Percentiles rank a stretch among this genome's conserved stretches.
Conservation (phyloP, 495 filamentous ascomycete species). For the Penicillium cinerascens region DNA sequence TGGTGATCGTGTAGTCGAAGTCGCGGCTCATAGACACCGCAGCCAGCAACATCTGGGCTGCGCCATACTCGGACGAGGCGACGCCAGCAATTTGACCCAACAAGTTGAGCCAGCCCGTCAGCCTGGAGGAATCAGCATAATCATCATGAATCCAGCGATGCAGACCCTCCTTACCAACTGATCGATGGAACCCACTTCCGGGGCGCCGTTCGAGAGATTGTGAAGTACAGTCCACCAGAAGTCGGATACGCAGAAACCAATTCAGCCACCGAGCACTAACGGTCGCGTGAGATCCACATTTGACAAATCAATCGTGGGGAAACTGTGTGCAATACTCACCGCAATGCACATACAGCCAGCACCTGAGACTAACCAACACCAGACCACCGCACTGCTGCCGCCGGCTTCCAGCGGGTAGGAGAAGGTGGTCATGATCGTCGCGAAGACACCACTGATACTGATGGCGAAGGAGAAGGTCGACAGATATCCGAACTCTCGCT, state of each 20-base stretch:
- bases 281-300: no score
- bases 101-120: constrained; percentile 65
- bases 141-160: not conserved
- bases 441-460: constrained; percentile 57
- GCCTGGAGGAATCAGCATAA: not conserved
- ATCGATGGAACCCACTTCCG: constrained; percentile 38
- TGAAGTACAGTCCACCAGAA: constrained; percentile 48
- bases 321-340: no score
- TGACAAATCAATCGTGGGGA: no score
- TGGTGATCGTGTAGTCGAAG: constrained; percentile 53
- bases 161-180: constrained; percentile 28
- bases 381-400: constrained; percentile 58
- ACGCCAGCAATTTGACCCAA: constrained; percentile 62
- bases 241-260: constrained; percentile 52
- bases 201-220: constrained; percentile 39
- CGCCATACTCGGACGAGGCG: constrained; percentile 64
- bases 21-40: constrained; percentile 59
- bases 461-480: constrained; percentile 63
- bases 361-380: constrained; percentile 65
- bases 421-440: constrained; percentile 60
- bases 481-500: constrained; percentile 60
- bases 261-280: constrained; percentile 46
- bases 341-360: constrained; percentile 62
- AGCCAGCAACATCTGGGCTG: constrained; percentile 64
- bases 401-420: constrained; percentile 58